A percentile compares a stretch with the other conserved stretches of the same genome.
Conservation (phyloP, 2,329 filamentous ascomycete genomes). For the Fusarium algeriense region DNA sequence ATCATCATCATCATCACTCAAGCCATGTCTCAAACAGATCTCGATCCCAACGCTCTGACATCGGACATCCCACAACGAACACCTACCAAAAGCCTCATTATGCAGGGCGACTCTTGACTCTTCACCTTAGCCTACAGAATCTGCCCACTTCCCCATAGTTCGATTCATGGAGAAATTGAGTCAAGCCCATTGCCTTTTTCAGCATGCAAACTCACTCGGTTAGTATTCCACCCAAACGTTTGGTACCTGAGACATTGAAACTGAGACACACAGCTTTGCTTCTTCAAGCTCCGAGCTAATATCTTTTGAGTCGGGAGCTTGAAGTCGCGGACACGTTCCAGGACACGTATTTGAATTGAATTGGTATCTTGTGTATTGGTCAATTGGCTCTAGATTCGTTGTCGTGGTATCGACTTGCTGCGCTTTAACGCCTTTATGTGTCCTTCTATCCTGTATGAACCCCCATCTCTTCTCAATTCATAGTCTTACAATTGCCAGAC, state of each 20-base stretch:
- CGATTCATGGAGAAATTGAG: slow-evolving; percentile 7
- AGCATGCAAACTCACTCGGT: neutral
- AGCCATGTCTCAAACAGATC: slow-evolving; percentile 9
- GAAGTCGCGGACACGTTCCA: neutral
- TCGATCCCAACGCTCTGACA: slow-evolving; percentile 18
- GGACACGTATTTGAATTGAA: neutral
- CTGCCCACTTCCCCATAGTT: slow-evolving; percentile 25
- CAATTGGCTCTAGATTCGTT: slow-evolving; percentile 10
- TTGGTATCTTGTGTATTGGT: neutral
- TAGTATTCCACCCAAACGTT: slow-evolving; percentile 13
- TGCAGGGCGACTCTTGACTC: slow-evolving; percentile 27
- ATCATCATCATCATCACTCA: neutral
- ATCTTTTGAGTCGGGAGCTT: neutral
- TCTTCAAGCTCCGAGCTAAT: slow-evolving; percentile 13
- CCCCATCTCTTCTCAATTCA: slow-evolving; percentile 7
- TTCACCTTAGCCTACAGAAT: slow-evolving; percentile 1
- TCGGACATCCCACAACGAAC: neutral
- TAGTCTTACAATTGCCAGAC: slow-evolving; percentile 17
- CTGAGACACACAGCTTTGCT: slow-evolving; percentile 32
- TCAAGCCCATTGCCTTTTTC: slow-evolving; percentile 1
- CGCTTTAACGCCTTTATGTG: slow-evolving; percentile 19
- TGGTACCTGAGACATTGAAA: slow-evolving; percentile 33
- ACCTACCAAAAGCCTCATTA: slow-evolving; percentile 12
- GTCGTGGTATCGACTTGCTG: slow-evolving; percentile 3
- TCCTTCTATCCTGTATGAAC: slow-evolving; percentile 34